These are phyloP conservation scores for Scutellaria minor DNA, from an alignment of 257 asterid genomes.

Conservation along the genomic window DNA sequence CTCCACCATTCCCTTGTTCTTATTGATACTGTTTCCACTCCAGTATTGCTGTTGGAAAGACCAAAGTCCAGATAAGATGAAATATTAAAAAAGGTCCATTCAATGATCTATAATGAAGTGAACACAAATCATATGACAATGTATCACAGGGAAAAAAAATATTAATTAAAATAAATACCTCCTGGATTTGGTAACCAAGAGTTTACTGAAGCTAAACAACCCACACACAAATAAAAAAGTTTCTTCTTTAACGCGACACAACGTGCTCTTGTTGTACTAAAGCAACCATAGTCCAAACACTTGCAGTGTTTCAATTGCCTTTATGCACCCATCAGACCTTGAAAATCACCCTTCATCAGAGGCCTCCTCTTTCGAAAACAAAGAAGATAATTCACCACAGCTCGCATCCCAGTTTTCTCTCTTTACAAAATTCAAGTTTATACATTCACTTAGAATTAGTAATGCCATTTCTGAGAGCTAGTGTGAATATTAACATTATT, in stretches of 20 bases:
- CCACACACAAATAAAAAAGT: slow-evolving; percentile 12
- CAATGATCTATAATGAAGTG: slow-evolving; percentile 38
- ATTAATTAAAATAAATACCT: neutral
- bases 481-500: neutral
- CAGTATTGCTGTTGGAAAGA: slow-evolving; percentile 57
- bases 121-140: slow-evolving; percentile 27
- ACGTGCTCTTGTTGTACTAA: neutral
- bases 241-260: neutral
- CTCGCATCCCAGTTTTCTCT: slow-evolving; percentile 1
- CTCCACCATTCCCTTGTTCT: slow-evolving; percentile 68
- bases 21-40: slow-evolving; percentile 47
- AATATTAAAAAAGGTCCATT: slow-evolving; percentile 32
- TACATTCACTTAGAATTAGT: neutral
- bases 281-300: slow-evolving; percentile 21
- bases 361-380: neutral
- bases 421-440: neutral
- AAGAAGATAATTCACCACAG: neutral
- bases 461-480: slow-evolving; percentile 9
- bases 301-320: neutral
- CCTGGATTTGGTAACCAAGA: neutral
- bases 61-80: slow-evolving; percentile 44
- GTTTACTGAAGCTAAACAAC: neutral
- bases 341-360: neutral
- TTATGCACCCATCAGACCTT: neutral
- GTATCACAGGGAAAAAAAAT: neutral